Evolutionary conservation across 352 stramenopile genomes (phyloP).

Genomic region (Phytophthora podocarpi): DNA sequence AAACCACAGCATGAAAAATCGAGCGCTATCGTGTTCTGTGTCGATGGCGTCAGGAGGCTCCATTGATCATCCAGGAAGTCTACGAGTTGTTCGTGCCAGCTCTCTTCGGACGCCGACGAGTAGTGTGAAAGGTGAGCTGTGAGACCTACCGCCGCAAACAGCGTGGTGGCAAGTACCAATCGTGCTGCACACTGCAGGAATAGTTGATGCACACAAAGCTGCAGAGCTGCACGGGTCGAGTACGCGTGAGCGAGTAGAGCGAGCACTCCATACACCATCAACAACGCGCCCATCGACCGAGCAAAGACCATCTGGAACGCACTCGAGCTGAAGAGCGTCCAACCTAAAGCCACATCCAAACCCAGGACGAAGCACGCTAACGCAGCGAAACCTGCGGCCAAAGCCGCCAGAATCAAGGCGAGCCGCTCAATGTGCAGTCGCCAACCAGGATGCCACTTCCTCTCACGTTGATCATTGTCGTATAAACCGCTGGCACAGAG

Average conservation of each 20-base stretch:
- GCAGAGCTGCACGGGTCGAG: slow-evolving; percentile 33
- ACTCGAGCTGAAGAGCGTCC: slow-evolving; percentile 53
- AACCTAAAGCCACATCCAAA: slow-evolving; percentile 42
- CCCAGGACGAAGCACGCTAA: slow-evolving; percentile 40
- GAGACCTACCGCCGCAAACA: slow-evolving; percentile 39
- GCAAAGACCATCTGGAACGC: slow-evolving; percentile 58
- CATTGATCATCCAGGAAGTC: slow-evolving; percentile 48
- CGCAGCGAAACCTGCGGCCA: slow-evolving; percentile 34
- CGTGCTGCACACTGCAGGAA: slow-evolving; percentile 44
- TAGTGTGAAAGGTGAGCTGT: slow-evolving; percentile 47
- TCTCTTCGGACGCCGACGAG: slow-evolving; percentile 20
- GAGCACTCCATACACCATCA: slow-evolving; percentile 41
- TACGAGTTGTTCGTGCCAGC: slow-evolving; percentile 39
- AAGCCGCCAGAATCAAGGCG: slow-evolving; percentile 20
- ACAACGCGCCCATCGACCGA: slow-evolving; percentile 32
- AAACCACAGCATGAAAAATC: slow-evolving; percentile 63
- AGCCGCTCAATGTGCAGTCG: slow-evolving; percentile 14
- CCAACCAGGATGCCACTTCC: slow-evolving; percentile 23
- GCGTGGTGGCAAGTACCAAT: slow-evolving; percentile 13
- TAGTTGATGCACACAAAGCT: slow-evolving; percentile 46
- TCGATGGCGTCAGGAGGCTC: slow-evolving; percentile 31
- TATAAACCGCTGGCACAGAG: slow-evolving; percentile 19
- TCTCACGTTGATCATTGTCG: not conserved
- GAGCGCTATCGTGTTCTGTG: slow-evolving; percentile 45
- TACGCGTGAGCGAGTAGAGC: slow-evolving; percentile 44